Conservation (phyloP, 2,329 filamentous ascomycete genomes). For the Madurella fahalii region DNA sequence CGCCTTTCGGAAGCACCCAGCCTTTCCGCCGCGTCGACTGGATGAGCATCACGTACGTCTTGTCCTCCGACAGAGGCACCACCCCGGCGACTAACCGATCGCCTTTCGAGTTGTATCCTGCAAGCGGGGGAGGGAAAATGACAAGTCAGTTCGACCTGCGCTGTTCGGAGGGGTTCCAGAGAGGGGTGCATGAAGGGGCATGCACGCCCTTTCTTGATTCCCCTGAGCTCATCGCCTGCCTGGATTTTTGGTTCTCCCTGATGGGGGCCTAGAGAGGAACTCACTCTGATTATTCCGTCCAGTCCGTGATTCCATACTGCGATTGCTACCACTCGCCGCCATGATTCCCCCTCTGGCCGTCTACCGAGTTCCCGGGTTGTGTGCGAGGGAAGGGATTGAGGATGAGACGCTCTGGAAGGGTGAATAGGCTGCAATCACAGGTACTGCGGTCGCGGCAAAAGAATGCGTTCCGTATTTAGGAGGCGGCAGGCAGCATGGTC, state of each 20-base stretch:
- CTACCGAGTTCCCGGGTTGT: constrained; percentile 19
- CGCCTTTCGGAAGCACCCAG: constrained; percentile 97
- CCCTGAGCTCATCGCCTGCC: constrained; percentile 18
- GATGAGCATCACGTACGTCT: constrained; percentile 84
- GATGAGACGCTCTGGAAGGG: not conserved
- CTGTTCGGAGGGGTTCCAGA: constrained; percentile 22
- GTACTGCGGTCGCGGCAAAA: not conserved
- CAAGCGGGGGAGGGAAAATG: constrained; percentile 29
- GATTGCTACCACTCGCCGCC: constrained; percentile 34
- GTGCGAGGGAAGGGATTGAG: not conserved
- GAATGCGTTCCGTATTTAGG: constrained; percentile 7
- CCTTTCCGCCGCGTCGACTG: constrained; percentile 86
- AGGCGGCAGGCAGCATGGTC: constrained; percentile 11
- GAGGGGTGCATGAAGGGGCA: constrained; percentile 12
- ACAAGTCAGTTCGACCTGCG: constrained; percentile 35
- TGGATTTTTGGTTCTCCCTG: not conserved
- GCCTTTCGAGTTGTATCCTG: constrained; percentile 88
- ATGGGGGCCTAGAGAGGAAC: constrained; percentile 35
- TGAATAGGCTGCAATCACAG: not conserved
- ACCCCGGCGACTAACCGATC: constrained; percentile 94
- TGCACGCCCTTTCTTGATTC: not conserved
- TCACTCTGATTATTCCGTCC: constrained; percentile 78
- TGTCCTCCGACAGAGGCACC: constrained; percentile 82
- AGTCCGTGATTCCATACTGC: constrained; percentile 68
- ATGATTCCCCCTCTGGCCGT: constrained; percentile 14